These are phyloP conservation scores for Coemansia aciculifera DNA, from an alignment of 192 early-diverging fungal species.

Conservation along the genomic window DNA sequence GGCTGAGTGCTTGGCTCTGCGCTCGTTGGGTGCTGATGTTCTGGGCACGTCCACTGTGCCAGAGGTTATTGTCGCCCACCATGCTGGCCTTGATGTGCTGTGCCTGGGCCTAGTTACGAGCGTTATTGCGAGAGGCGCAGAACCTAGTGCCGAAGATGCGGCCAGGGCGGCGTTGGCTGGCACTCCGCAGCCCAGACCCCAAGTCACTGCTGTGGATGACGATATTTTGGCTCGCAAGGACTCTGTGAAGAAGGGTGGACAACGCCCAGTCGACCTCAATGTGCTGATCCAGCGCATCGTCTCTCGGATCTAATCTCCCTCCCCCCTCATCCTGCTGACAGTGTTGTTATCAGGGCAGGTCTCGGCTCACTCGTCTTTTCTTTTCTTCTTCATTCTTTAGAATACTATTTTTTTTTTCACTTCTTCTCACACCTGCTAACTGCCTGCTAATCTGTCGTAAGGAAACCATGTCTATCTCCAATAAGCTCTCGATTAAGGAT, in stretches of 20 bases:
- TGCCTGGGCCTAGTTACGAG: slow-evolving; percentile 83
- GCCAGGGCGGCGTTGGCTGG: slow-evolving; percentile 35
- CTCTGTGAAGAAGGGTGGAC: slow-evolving; percentile 45
- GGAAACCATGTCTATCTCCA: slow-evolving; percentile 51
- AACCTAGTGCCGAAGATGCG: slow-evolving; percentile 42
- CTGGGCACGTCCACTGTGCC: slow-evolving; percentile 91
- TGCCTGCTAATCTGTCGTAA: not conserved
- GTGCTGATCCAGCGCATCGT: slow-evolving; percentile 34
- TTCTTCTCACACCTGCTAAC: not conserved
- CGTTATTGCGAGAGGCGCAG: slow-evolving; percentile 48
- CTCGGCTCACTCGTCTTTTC: not conserved
- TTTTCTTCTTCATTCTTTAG: not conserved
- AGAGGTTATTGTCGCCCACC: slow-evolving; percentile 84
- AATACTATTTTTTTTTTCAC: not conserved
- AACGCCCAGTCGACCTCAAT: slow-evolving; percentile 43
- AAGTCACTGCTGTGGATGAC: slow-evolving; percentile 20
- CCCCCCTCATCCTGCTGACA: slow-evolving; percentile 7
- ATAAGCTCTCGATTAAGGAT: slow-evolving; percentile 88
- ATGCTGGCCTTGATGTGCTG: slow-evolving; percentile 78
- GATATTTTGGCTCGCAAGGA: slow-evolving; percentile 39
- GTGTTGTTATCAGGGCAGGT: not conserved
- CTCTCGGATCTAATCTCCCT: slow-evolving; percentile 25
- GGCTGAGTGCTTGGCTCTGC: slow-evolving; percentile 77
- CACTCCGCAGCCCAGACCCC: slow-evolving; percentile 14
- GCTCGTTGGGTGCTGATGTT: slow-evolving; percentile 70